These are phyloP conservation scores for Colletotrichum limetticola DNA, from an alignment of 2,329 filamentous ascomycete genomes.

Conservation along the genomic window DNA sequence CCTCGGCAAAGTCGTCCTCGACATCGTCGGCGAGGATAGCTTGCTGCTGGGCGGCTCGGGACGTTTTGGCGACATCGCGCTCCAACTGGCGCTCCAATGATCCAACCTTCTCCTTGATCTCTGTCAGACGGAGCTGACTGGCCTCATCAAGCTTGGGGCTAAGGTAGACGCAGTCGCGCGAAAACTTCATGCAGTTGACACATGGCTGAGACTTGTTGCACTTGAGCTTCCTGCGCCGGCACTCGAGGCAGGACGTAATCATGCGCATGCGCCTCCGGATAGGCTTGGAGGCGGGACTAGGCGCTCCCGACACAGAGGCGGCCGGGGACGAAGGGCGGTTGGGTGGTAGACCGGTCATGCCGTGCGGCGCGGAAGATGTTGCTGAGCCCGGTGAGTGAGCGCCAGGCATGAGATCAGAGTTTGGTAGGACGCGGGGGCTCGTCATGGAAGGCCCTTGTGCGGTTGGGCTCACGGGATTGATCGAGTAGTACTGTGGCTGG, in stretches of 20 bases:
- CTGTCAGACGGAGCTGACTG: slow-evolving; percentile 75
- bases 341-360: slow-evolving; percentile 7
- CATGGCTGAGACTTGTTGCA: slow-evolving; percentile 82
- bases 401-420: slow-evolving; percentile 28
- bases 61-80: slow-evolving; percentile 68
- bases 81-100: slow-evolving; percentile 77
- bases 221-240: slow-evolving; percentile 80
- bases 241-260: slow-evolving; percentile 77
- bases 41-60: slow-evolving; percentile 45
- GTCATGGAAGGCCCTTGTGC: slow-evolving; percentile 17
- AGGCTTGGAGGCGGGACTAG: slow-evolving; percentile 45
- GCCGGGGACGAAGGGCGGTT: slow-evolving; percentile 7
- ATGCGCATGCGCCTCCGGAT: slow-evolving; percentile 72
- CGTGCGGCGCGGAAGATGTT: slow-evolving; percentile 19
- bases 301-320: slow-evolving; percentile 7
- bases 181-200: slow-evolving; percentile 69
- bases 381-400: slow-evolving; percentile 26
- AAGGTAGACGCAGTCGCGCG: slow-evolving; percentile 70
- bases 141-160: slow-evolving; percentile 75
- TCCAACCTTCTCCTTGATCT: slow-evolving; percentile 84
- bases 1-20: slow-evolving; percentile 69
- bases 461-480: slow-evolving; percentile 26
- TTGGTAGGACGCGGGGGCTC: slow-evolving; percentile 31
- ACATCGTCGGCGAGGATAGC: slow-evolving; percentile 60
- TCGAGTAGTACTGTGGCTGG: slow-evolving; percentile 33